A percentile compares a stretch with the other conserved stretches of the same genome.
These are phyloP conservation scores for Neurospora terricola DNA, from an alignment of 495 filamentous ascomycete species.

Conservation along the genomic window DNA sequence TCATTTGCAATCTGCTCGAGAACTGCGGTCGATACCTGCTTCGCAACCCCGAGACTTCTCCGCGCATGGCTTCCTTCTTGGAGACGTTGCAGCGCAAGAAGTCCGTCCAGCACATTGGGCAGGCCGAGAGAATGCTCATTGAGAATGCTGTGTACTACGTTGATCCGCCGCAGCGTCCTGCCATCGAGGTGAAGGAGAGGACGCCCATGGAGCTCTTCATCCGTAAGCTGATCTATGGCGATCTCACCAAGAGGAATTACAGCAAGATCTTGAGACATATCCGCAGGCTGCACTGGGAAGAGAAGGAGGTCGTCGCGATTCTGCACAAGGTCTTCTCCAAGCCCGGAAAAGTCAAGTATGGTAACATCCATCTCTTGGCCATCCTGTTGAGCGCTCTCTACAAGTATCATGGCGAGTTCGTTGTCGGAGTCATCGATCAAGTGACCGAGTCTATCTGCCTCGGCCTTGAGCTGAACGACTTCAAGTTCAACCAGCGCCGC, in stretches of 20 bases:
- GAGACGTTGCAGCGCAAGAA: constrained; percentile 97
- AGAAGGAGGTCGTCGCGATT: constrained; percentile 72
- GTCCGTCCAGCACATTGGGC: constrained; percentile 83
- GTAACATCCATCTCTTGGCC: constrained; percentile 90
- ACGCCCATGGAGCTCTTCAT: constrained; percentile 89
- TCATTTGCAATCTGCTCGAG: constrained; percentile 93
- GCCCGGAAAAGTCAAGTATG: constrained; percentile 93
- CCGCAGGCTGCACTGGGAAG: constrained; percentile 94
- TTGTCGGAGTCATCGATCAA: constrained; percentile 79
- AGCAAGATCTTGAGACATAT: constrained; percentile 88
- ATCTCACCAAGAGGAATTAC: constrained; percentile 90
- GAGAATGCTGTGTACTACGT: constrained; percentile 99
- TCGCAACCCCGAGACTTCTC: constrained; percentile 86
- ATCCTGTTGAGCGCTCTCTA: constrained; percentile 83
- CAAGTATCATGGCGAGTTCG: constrained; percentile 84
- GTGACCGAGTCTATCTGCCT: constrained; percentile 79
- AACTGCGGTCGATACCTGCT: constrained; percentile 94
- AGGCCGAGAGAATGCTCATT: constrained; percentile 95
- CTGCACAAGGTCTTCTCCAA: constrained; percentile 90
- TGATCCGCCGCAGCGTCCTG: constrained; percentile 84
- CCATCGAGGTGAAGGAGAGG: constrained; percentile 92
- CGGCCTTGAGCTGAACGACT: constrained; percentile 91
- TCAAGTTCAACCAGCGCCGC: constrained; percentile 93
- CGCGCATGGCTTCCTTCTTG: constrained; percentile 84
- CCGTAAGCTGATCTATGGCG: constrained; percentile 79